A percentile compares a stretch with the other conserved stretches of the same genome.
Evolutionary conservation across 768 basidiomycete species (phyloP).

Genomic region (Plicaturopsis crispa): DNA sequence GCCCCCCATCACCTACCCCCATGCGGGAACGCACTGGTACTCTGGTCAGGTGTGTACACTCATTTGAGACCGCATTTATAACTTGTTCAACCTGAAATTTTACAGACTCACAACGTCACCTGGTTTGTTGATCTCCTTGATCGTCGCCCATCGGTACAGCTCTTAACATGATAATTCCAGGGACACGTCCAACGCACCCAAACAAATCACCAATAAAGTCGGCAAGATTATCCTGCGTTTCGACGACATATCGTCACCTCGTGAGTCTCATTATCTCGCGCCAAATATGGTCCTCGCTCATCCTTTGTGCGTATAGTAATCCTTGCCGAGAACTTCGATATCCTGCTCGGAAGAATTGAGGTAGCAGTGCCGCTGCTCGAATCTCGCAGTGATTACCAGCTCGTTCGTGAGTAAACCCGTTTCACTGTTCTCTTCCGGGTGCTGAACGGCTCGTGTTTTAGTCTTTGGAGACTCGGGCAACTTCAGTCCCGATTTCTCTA

Average conservation of each 20-base stretch:
- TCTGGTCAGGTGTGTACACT: slow-evolving; percentile 10
- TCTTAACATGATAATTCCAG: slow-evolving; percentile 17
- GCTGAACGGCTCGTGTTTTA: too few relatives aligned
- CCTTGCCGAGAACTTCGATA: slow-evolving; percentile 20
- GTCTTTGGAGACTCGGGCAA: too few relatives aligned
- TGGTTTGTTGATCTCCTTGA: too few relatives aligned
- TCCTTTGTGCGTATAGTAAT: slow-evolving; percentile 9
- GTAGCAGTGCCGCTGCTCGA: slow-evolving; percentile 21
- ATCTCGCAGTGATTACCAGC: slow-evolving; percentile 20
- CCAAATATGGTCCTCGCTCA: neutral
- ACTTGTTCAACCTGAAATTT: too few relatives aligned
- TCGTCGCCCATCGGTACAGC: too few relatives aligned
- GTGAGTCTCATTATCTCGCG: slow-evolving; percentile 13
- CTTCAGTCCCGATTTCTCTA: too few relatives aligned
- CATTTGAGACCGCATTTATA: slow-evolving; percentile 9
- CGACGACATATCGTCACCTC: slow-evolving; percentile 11
- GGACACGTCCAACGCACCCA: slow-evolving; percentile 20
- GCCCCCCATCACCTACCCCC: slow-evolving; percentile 11
- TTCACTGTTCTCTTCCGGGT: too few relatives aligned
- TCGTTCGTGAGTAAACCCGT: slow-evolving; percentile 26
- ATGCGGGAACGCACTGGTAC: slow-evolving; percentile 11
- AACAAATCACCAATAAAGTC: slow-evolving; percentile 22
- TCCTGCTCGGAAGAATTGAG: slow-evolving; percentile 16
- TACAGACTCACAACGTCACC: too few relatives aligned
- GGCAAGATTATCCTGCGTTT: slow-evolving; percentile 21